Evolutionary conservation across 306 rosid genomes (phyloP), one percentile per base, ranked within the genome.

Genomic region (Cicer pinnatifidum): DNA sequence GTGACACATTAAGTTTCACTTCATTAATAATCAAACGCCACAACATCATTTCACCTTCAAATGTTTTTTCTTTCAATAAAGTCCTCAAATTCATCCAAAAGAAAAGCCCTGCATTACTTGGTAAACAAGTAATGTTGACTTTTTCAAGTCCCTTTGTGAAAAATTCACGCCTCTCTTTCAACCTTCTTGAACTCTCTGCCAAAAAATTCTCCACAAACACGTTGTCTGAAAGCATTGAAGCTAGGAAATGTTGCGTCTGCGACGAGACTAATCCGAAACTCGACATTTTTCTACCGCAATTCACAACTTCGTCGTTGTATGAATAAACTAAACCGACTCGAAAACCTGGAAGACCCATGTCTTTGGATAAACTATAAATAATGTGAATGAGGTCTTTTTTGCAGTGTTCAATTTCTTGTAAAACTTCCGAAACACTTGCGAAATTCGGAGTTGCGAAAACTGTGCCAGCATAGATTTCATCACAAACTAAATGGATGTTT

Each of bases 251-350:
- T 20, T 94, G 98, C 13, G 98, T 89, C 40, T 91, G 95, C 0
- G 96, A 83, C 0, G 98, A 94, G 6, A 91, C 88, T 19, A 94
- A 64, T 8, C 97, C 97, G 6, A 91, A 94, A 17, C 98, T 94
- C 1, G 98, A 94, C 98, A 94, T 94, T 66, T 82, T 88, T 1
- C 97, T 78, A 10, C 80, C 90, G 7, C 56, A 45, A 9, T 16
- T 76, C 1, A 94, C 92, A 1, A 91, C 97, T 0, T 2, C 51
- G 6, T 91, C 95, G 8, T 91, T 94, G 82, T 77, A 89, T 3
- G 98, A 94, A 67, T 91, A 94, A 59, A 94, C 89, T 5, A 94
- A 84, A 3, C 98, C 98, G 3, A 94, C 95, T 23, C 98, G 57
- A 0, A 94, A 76, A 1, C 98, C 98, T 0, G 98, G 98, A 12